Percentiles rank a stretch among this genome's conserved stretches.
Evolutionary conservation across 1,139 yeast genomes (phyloP).

Genomic region (Protomyces gravidus): DNA sequence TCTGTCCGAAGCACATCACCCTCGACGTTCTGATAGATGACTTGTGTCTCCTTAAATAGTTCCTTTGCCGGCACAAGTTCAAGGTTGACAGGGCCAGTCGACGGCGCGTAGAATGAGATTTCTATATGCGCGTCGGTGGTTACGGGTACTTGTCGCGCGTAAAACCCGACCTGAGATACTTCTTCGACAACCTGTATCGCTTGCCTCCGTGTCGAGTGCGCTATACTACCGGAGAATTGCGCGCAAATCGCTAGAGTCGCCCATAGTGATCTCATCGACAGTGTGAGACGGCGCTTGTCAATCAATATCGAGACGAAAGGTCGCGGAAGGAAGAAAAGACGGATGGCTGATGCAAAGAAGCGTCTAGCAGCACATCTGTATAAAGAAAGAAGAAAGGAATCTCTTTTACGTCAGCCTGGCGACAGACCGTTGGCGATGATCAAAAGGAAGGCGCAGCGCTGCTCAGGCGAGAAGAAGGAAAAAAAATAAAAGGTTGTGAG

Average conservation of each 20-base stretch:
- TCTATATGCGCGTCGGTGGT: background rate
- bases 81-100: background rate
- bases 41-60: background rate
- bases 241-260: background rate
- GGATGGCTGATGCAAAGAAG: too few species aligned
- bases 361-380: too few species aligned
- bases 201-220: background rate
- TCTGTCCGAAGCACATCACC: constrained; percentile 3
- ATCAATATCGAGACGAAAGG: too few species aligned
- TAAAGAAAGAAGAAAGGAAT: too few species aligned
- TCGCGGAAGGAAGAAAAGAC: too few species aligned
- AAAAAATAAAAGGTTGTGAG: too few species aligned
- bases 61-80: background rate
- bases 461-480: too few species aligned
- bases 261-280: too few species aligned
- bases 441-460: too few species aligned
- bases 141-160: background rate
- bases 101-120: background rate
- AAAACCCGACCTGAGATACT: background rate
- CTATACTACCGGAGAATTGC: background rate
- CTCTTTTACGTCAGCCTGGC: too few species aligned
- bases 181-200: background rate
- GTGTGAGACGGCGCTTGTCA: too few species aligned
- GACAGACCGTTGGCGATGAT: too few species aligned
- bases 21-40: constrained; percentile 6